A percentile compares a stretch with the other conserved stretches of the same genome.
phyloP scores from a whole-genome alignment of 169 alveolate species.

The Perkinsus marinus region DNA sequence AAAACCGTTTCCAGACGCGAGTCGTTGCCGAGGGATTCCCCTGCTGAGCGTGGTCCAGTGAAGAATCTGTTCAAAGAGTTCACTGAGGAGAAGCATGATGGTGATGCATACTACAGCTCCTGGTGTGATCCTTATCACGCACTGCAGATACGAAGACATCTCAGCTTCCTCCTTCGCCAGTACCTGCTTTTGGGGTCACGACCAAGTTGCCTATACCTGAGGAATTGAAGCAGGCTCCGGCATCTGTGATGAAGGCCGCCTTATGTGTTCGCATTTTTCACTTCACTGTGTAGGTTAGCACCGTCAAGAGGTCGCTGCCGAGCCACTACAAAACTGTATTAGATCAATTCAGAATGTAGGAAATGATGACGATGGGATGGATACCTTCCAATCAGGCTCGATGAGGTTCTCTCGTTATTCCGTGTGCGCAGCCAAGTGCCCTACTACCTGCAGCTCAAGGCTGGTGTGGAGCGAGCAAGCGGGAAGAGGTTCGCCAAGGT shows the following conservation, averaged over 20 bases:
- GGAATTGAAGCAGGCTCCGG: not conserved
- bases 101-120: not conserved
- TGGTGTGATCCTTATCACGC: not conserved
- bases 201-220: not conserved
- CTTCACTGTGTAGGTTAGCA: not conserved
- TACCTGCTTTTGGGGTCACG: not conserved
- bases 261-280: too few relatives aligned
- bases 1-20: not conserved
- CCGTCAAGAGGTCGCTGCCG: too few relatives aligned
- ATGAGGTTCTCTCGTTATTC: not conserved
- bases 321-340: not conserved
- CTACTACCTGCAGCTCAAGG: not conserved
- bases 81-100: not conserved
- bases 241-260: not conserved
- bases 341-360: not conserved
- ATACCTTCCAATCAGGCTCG: not conserved
- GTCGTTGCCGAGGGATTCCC: not conserved
- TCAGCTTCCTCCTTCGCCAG: not conserved
- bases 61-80: not conserved
- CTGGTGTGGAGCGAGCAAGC: not conserved
- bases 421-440: not conserved
- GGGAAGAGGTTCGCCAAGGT: not conserved
- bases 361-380: not conserved
- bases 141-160: not conserved
- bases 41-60: not conserved